These are phyloP conservation scores for Adenanthera pavonina DNA, from an alignment of 306 rosid genomes.

Conservation along the genomic window DNA sequence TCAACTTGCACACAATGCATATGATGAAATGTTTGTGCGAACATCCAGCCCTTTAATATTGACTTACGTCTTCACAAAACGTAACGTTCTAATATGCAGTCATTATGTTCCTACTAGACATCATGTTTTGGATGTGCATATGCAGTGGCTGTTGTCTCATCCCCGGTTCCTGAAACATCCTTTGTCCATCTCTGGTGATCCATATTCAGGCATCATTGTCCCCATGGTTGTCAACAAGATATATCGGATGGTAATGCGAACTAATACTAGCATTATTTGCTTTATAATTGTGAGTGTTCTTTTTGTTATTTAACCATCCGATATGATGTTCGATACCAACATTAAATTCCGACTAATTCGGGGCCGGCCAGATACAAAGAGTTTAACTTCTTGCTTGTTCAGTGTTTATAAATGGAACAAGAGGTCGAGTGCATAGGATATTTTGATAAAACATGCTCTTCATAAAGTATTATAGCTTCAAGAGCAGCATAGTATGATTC, in stretches of 20 bases:
- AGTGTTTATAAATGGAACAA: background rate
- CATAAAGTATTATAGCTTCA: background rate
- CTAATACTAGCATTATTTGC: background rate
- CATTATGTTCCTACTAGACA: too few species aligned
- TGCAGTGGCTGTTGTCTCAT: conserved; percentile 44
- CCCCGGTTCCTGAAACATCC: conserved; percentile 33
- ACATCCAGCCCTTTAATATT: background rate
- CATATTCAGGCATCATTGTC: conserved; percentile 47
- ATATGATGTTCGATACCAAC: too few species aligned
- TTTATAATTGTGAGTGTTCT: background rate
- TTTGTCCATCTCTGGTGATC: conserved; percentile 44
- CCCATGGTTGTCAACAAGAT: conserved; percentile 29
- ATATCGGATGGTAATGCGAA: conserved; percentile 36
- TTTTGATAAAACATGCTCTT: background rate
- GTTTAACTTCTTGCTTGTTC: background rate
- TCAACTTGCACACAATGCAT: background rate
- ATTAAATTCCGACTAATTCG: too few species aligned
- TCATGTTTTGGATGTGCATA: background rate
- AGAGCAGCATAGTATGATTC: background rate
- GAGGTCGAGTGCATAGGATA: too few species aligned
- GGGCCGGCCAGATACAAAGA: background rate
- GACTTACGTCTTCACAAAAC: background rate
- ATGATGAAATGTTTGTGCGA: background rate
- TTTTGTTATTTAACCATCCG: too few species aligned
- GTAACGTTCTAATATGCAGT: background rate